Evolutionary conservation across 345 rosid species (phyloP).

Genomic region (Ceriops decandra): DNA sequence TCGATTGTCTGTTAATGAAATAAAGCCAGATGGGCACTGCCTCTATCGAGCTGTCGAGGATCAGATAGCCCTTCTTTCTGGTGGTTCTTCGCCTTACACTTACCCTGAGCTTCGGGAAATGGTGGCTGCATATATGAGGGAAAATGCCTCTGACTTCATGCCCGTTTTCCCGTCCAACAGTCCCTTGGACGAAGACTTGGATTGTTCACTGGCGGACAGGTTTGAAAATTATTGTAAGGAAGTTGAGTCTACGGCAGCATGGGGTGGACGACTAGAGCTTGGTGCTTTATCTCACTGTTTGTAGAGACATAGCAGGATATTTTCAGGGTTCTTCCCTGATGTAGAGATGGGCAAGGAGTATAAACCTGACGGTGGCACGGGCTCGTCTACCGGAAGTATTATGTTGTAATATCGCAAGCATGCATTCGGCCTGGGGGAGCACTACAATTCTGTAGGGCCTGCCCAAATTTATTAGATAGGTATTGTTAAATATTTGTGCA

Average conservation of each 20-base stretch:
- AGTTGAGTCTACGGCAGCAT: constrained; percentile 60
- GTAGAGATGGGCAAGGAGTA: constrained; percentile 77
- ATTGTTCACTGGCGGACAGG: constrained; percentile 34
- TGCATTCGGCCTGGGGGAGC: constrained; percentile 69
- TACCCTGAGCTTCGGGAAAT: constrained; percentile 66
- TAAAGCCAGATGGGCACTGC: constrained; percentile 91
- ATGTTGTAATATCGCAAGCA: constrained; percentile 59
- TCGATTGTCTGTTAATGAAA: constrained; percentile 62
- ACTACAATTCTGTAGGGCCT: constrained; percentile 54
- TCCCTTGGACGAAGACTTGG: constrained; percentile 27
- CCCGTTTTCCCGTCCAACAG: constrained; percentile 54
- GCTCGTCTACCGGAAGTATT: constrained; percentile 25
- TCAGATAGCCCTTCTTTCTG: constrained; percentile 59
- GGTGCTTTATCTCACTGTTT: constrained; percentile 62
- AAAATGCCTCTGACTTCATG: constrained; percentile 48
- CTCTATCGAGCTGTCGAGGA: constrained; percentile 89
- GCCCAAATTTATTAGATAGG: constrained; percentile 24
- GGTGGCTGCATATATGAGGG: constrained; percentile 84
- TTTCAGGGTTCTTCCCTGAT: constrained; percentile 62
- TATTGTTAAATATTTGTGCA: neutral
- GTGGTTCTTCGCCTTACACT: constrained; percentile 60
- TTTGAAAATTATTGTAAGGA: constrained; percentile 59
- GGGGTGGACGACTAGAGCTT: constrained; percentile 73
- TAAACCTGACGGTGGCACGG: constrained; percentile 25
- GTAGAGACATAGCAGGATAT: constrained; percentile 47